A percentile compares a stretch with the other conserved stretches of the same genome.
Evolutionary conservation across 257 asterid genomes (phyloP).

Genomic region (Lycium ferocissimum): DNA sequence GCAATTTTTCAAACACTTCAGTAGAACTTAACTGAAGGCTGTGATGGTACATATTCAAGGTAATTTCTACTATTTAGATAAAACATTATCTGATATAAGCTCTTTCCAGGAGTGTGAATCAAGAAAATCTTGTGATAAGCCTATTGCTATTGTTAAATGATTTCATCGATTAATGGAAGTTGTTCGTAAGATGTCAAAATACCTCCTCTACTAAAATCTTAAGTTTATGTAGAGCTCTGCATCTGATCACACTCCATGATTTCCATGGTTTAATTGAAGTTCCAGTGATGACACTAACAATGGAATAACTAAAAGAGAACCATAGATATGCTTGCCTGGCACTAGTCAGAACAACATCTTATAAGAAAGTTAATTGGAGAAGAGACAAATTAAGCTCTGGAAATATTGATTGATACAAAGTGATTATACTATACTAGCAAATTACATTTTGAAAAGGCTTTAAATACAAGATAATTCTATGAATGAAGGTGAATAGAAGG

Average conservation of each 20-base stretch:
- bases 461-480: background rate
- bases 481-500: background rate
- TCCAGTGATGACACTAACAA: background rate
- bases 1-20: background rate
- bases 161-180: background rate
- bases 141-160: background rate
- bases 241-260: background rate
- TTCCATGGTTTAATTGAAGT: background rate
- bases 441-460: background rate
- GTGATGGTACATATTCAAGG: background rate
- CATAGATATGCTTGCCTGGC: background rate
- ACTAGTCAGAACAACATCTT: background rate
- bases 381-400: background rate
- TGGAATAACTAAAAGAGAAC: background rate
- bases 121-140: background rate
- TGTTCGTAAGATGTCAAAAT: background rate
- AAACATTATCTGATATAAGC: background rate
- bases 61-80: background rate
- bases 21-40: background rate
- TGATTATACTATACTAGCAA: background rate
- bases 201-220: background rate
- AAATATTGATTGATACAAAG: background rate
- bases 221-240: background rate
- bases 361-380: background rate
- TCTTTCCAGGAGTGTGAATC: background rate